Conservation (phyloP, 139 green algal genomes). For the Zygnema circumcarinatum region DNA sequence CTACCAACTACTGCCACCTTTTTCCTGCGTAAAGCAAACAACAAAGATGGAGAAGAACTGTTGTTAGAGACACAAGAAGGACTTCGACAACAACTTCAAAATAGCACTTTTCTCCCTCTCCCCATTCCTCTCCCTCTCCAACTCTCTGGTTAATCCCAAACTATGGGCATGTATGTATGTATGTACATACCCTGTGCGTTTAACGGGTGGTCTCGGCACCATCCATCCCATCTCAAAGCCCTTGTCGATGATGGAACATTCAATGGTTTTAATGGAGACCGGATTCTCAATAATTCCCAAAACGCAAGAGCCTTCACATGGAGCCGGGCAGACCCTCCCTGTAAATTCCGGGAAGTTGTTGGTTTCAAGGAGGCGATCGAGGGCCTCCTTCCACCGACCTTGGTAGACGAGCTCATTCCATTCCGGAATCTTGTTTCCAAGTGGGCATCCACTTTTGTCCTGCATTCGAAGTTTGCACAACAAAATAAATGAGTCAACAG, state of each 20-base stretch:
- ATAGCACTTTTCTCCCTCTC: too few species aligned
- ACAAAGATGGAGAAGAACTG: slow-evolving; percentile 17
- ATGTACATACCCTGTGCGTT: slow-evolving; percentile 72
- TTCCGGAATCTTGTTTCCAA: slow-evolving; percentile 96
- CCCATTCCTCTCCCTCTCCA: too few species aligned
- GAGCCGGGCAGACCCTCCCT: slow-evolving; percentile 88
- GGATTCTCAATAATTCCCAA: slow-evolving; percentile 97
- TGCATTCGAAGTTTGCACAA: slow-evolving; percentile 17
- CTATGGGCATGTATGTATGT: too few species aligned
- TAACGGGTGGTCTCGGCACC: slow-evolving; percentile 78
- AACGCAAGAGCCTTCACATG: slow-evolving; percentile 93
- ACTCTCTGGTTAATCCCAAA: too few species aligned
- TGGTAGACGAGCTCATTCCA: slow-evolving; percentile 96
- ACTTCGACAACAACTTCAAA: too few species aligned
- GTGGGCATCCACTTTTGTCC: slow-evolving; percentile 79
- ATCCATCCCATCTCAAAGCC: slow-evolving; percentile 96
- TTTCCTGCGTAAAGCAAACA: slow-evolving; percentile 45
- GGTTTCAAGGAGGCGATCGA: slow-evolving; percentile 92
- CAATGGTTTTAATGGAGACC: slow-evolving; percentile 96
- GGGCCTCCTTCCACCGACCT: slow-evolving; percentile 87
- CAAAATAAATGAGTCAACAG: too few species aligned
- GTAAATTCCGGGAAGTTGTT: slow-evolving; percentile 99
- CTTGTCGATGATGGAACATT: slow-evolving; percentile 94
- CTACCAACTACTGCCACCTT: slow-evolving; percentile 87
- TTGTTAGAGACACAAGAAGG: too few species aligned